Evolutionary conservation across 1,284 basidiomycete species (phyloP).

Genomic region (Ustilago bromivora): DNA sequence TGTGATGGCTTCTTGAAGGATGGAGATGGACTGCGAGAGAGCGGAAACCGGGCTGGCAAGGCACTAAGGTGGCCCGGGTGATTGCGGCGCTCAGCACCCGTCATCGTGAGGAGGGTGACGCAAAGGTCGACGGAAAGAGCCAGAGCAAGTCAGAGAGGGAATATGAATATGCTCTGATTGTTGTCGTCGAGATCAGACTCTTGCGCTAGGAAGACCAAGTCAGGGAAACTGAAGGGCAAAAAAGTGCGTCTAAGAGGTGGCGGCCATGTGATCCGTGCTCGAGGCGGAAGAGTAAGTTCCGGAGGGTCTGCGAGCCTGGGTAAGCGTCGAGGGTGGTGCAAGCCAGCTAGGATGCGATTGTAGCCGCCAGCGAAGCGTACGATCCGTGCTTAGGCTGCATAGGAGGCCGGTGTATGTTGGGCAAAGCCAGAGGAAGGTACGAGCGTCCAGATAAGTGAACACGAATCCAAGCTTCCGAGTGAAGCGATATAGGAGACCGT

Average conservation of each 20-base stretch:
- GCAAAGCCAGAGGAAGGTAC: neutral
- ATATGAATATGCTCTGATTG: neutral
- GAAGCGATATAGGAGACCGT: neutral
- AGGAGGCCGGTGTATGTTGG: neutral
- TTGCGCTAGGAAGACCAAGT: no score
- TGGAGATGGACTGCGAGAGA: slow-evolving; percentile 34
- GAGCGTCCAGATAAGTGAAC: neutral
- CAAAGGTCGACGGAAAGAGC: neutral
- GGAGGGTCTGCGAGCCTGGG: neutral
- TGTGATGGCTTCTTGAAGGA: slow-evolving; percentile 14
- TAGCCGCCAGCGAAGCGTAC: neutral
- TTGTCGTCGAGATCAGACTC: neutral
- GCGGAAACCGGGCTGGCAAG: slow-evolving; percentile 23
- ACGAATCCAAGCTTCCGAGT: neutral
- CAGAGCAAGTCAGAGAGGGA: neutral
- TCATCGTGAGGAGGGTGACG: slow-evolving; percentile 29
- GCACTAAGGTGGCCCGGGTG: slow-evolving; percentile 33
- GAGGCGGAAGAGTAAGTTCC: neutral
- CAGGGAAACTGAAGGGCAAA: neutral
- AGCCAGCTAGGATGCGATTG: neutral
- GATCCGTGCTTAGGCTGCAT: neutral
- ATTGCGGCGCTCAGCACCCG: slow-evolving; percentile 42
- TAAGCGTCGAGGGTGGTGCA: neutral
- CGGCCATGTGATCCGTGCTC: neutral
- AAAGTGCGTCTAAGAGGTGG: neutral